A percentile compares a stretch with the other conserved stretches of the same genome.
These are phyloP conservation scores for Bertia moriformis DNA, from an alignment of 2,329 filamentous ascomycete species.

Conservation along the genomic window DNA sequence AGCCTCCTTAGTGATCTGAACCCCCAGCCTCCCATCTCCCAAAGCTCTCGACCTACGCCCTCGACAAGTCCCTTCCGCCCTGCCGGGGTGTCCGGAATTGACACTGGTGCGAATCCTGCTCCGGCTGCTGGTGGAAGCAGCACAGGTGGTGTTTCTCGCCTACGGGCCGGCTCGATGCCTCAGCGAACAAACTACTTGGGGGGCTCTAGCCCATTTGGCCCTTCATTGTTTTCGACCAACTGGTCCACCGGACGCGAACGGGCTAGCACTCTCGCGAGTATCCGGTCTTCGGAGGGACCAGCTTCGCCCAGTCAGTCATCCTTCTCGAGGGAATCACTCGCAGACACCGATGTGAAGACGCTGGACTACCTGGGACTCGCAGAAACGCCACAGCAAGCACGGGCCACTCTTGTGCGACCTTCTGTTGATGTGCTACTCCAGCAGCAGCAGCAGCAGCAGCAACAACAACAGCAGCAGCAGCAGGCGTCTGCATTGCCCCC, in stretches of 20 bases:
- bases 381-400: slow-evolving; percentile 68
- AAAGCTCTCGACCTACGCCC: slow-evolving; percentile 36
- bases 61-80: slow-evolving; percentile 77
- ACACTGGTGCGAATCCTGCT: slow-evolving; percentile 33
- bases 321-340: slow-evolving; percentile 71
- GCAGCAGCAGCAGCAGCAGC: slow-evolving; percentile 2
- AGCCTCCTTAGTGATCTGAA: slow-evolving; percentile 32
- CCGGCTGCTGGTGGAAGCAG: slow-evolving; percentile 35
- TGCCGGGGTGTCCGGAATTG: slow-evolving; percentile 62
- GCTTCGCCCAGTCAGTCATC: slow-evolving; percentile 76
- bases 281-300: slow-evolving; percentile 77
- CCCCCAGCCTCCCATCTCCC: slow-evolving; percentile 34
- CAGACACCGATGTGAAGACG: slow-evolving; percentile 82
- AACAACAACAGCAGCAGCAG: slow-evolving; percentile 1
- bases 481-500: background rate
- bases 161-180: slow-evolving; percentile 87
- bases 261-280: slow-evolving; percentile 68
- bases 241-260: slow-evolving; percentile 53
- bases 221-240: slow-evolving; percentile 69
- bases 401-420: slow-evolving; percentile 58
- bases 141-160: slow-evolving; percentile 62
- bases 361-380: slow-evolving; percentile 90
- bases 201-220: slow-evolving; percentile 61
- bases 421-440: slow-evolving; percentile 64
- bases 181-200: slow-evolving; percentile 60